A percentile compares a stretch with the other conserved stretches of the same genome.
Evolutionary conservation across 768 basidiomycete genomes (phyloP).

Genomic region (Strobilomyces echinocephalus): DNA sequence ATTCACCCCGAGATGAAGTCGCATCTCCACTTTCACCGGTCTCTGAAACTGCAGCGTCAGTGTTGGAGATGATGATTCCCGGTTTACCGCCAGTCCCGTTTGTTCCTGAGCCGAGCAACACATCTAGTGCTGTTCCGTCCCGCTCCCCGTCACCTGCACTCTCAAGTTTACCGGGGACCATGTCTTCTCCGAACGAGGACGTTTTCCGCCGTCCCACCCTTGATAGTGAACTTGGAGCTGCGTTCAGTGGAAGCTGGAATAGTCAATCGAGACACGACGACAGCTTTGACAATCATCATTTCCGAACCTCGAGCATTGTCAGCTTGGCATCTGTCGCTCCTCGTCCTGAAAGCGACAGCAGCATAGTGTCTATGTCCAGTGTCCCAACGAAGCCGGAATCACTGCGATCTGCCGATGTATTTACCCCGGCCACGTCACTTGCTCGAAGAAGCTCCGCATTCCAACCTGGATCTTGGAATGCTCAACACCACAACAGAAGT

Average conservation of each 20-base stretch:
- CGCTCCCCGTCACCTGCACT: slow-evolving; percentile 21
- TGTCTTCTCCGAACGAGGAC: slow-evolving; percentile 7
- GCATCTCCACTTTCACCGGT: slow-evolving; percentile 7
- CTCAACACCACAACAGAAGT: not conserved
- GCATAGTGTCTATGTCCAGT: slow-evolving; percentile 1
- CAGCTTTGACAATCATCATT: slow-evolving; percentile 38
- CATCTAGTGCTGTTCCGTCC: slow-evolving; percentile 14
- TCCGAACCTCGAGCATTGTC: slow-evolving; percentile 53
- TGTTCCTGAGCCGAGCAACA: slow-evolving; percentile 31
- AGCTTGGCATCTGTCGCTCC: slow-evolving; percentile 41
- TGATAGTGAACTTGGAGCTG: slow-evolving; percentile 55
- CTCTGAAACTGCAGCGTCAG: slow-evolving; percentile 17
- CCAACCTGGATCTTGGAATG: slow-evolving; percentile 12
- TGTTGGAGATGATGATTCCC: slow-evolving; percentile 31
- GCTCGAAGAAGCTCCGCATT: slow-evolving; percentile 7
- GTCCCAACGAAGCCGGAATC: not conserved
- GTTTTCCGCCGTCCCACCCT: slow-evolving; percentile 35
- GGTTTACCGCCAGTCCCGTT: slow-evolving; percentile 31
- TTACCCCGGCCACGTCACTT: not conserved
- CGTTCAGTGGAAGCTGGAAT: slow-evolving; percentile 33
- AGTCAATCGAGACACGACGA: slow-evolving; percentile 5
- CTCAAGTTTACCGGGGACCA: slow-evolving; percentile 1
- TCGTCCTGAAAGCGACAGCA: slow-evolving; percentile 10
- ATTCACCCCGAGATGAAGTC: slow-evolving; percentile 26
- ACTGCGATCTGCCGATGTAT: not conserved